Evolutionary conservation across 768 basidiomycete genomes (phyloP), one percentile per base, ranked within the genome.

Genomic region (Termitomyces sp.): DNA sequence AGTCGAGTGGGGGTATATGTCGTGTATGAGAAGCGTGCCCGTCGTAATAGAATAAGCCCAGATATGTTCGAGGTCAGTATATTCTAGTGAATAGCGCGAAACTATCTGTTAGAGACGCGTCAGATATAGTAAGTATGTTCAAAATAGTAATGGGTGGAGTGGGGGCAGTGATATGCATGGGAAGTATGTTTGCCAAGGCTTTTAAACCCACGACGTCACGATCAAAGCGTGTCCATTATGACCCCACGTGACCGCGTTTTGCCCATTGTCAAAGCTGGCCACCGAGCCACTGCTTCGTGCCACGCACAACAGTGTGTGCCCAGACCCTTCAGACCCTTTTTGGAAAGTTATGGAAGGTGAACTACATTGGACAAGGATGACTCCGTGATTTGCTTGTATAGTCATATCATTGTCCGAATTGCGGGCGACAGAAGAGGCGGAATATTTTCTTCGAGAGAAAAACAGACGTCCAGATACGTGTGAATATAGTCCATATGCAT

Each of bases 211-310:
- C 30, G 12, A 17, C 2, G 3, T 1, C 4, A 19, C 4, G 23
- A 10, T n/a, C 54, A 59, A 59, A 59, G 54, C 58, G 45, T 42
- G 45, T n/a, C 19, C 15, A n/a, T 8, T 3, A n/a, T 7, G 4
- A 0, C 37, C 44, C 52, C 58, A 56, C 58, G 58, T 60, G 58
- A 41, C 37, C 54, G 58, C 41, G 58, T 47, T 38, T 55, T 26
- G 19, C 19, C 58, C 45, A 31, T 59, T 59, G 58, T 44, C 58
- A 48, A 46, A 41, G 42, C 48, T 33, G 28, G 31, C 54, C 50
- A n/a, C 26, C 17, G 9, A 48, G n/a, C 14, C 12, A 28, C 28
- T 28, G 38, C 30, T 3, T 21, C 33, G 55, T n/a, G 49, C 43
- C 19, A n/a, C 43, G 43, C 40, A 0, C 17, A 21, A 55, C 58